A percentile compares a stretch with the other conserved stretches of the same genome.
These are phyloP conservation scores for Citrullus colocynthis DNA, from an alignment of 306 rosid genomes.

Conservation along the genomic window DNA sequence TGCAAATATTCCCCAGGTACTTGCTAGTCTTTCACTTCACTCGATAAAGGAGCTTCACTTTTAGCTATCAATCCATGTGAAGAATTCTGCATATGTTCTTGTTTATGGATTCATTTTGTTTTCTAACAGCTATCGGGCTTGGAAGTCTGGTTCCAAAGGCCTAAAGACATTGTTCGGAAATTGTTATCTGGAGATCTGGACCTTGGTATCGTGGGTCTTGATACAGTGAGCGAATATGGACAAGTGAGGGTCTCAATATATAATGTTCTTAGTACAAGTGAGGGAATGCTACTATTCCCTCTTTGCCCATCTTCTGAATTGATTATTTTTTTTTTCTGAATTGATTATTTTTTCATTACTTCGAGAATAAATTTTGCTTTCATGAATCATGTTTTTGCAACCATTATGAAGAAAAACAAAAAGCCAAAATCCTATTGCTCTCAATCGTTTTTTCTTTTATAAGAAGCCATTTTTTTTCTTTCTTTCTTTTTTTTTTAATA, in stretches of 20 bases:
- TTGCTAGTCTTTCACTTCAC: background rate
- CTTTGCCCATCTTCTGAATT: background rate
- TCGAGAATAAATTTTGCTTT: background rate
- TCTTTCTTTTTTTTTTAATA: background rate
- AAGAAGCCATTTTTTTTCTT: too few species aligned
- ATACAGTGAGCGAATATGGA: constrained; percentile 58
- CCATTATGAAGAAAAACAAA: background rate
- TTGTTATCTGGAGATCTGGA: constrained; percentile 80
- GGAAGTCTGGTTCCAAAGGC: constrained; percentile 94
- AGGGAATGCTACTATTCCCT: background rate
- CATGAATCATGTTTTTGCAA: background rate
- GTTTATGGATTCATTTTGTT: background rate
- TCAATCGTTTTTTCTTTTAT: background rate
- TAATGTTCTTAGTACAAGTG: background rate
- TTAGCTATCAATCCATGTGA: background rate
- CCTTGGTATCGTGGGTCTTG: constrained; percentile 89
- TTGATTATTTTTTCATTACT: background rate
- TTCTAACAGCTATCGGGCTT: constrained; percentile 45
- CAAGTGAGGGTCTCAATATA: constrained; percentile 28
- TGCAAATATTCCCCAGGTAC: constrained; percentile 75
- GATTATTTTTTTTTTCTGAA: background rate
- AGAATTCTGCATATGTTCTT: background rate
- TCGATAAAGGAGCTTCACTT: background rate
- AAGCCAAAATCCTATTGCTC: background rate
- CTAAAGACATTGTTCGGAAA: constrained; percentile 73